Evolutionary conservation across 768 basidiomycete species (phyloP).

Genomic region (Leucocoprinus sp.): DNA sequence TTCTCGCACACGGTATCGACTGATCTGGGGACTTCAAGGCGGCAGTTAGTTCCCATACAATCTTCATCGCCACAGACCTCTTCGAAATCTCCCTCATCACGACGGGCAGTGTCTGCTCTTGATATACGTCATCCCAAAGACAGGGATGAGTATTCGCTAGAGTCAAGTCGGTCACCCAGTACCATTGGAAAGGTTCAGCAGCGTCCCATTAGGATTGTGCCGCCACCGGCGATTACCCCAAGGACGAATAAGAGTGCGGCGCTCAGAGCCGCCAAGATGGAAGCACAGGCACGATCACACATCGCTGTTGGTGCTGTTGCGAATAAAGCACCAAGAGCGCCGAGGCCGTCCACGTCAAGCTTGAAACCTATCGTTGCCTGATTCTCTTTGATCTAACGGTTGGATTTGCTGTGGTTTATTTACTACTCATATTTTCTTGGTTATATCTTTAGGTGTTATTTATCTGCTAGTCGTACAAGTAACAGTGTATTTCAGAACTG

Average conservation of each 20-base stretch:
- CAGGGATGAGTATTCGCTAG: background rate
- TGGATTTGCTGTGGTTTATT: background rate
- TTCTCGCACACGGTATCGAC: constrained; percentile 38
- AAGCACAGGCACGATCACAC: constrained; percentile 38
- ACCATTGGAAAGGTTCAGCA: constrained; percentile 29
- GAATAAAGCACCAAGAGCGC: constrained; percentile 23
- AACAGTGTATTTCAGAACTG: too few species aligned
- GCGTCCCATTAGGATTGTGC: constrained; percentile 48
- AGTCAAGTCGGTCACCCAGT: constrained; percentile 11
- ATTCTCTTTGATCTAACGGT: constrained; percentile 12
- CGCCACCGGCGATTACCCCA: constrained; percentile 55
- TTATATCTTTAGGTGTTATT: background rate
- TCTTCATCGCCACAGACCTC: constrained; percentile 23
- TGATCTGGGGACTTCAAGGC: constrained; percentile 20
- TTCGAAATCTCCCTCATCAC: constrained; percentile 11
- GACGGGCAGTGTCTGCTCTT: constrained; percentile 5
- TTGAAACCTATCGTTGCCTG: constrained; percentile 27
- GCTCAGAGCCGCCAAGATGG: constrained; percentile 63
- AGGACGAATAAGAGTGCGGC: constrained; percentile 69
- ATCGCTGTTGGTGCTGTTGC: constrained; percentile 37
- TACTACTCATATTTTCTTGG: background rate
- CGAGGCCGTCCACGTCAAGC: constrained; percentile 30
- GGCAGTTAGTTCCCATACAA: constrained; percentile 13
- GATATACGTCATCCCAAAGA: constrained; percentile 6
- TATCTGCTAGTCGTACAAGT: too few species aligned